These are phyloP conservation scores for Entophlyctis helioformis DNA, from an alignment of 192 early-diverging fungal genomes.

Conservation along the genomic window DNA sequence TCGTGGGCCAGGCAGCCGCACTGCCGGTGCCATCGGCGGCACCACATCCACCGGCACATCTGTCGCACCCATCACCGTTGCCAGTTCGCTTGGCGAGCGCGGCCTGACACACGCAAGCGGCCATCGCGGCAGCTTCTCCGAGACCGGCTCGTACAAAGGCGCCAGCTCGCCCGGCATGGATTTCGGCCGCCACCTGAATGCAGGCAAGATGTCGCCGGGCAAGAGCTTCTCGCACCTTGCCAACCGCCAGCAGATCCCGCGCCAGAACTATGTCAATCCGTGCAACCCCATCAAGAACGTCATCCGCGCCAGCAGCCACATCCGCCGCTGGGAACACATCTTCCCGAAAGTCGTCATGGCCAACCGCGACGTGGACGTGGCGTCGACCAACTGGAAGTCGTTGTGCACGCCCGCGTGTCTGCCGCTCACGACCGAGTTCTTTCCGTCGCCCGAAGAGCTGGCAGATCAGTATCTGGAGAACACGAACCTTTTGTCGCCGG, in stretches of 20 bases:
- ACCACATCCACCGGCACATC: too few species aligned
- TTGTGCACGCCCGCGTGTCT: constrained; percentile 86
- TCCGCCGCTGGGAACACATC: constrained; percentile 81
- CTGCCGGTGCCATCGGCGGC: too few species aligned
- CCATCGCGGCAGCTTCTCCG: constrained; percentile 7
- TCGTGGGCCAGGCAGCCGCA: constrained; percentile 1
- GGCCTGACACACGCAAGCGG: too few species aligned
- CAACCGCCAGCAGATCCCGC: constrained; percentile 8
- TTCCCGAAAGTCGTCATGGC: constrained; percentile 48
- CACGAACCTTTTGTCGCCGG: constrained; percentile 53
- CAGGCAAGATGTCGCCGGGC: too few species aligned
- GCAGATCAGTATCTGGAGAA: constrained; percentile 58
- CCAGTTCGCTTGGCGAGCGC: too few species aligned
- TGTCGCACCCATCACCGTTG: too few species aligned
- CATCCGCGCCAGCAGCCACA: constrained; percentile 47
- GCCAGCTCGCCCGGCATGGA: too few species aligned
- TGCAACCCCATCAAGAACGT: constrained; percentile 52
- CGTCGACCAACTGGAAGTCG: constrained; percentile 75
- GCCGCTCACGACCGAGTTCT: constrained; percentile 83
- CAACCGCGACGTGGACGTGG: constrained; percentile 38
- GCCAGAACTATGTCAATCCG: constrained; percentile 42
- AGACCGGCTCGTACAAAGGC: constrained; percentile 13
- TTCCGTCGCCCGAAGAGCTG: constrained; percentile 60
- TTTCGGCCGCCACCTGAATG: too few species aligned
- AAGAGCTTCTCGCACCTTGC: constrained; percentile 5